Evolutionary conservation across 2,329 filamentous ascomycete genomes (phyloP), one percentile per base, ranked within the genome.

Genomic region (Trichophyton verrucosum): DNA sequence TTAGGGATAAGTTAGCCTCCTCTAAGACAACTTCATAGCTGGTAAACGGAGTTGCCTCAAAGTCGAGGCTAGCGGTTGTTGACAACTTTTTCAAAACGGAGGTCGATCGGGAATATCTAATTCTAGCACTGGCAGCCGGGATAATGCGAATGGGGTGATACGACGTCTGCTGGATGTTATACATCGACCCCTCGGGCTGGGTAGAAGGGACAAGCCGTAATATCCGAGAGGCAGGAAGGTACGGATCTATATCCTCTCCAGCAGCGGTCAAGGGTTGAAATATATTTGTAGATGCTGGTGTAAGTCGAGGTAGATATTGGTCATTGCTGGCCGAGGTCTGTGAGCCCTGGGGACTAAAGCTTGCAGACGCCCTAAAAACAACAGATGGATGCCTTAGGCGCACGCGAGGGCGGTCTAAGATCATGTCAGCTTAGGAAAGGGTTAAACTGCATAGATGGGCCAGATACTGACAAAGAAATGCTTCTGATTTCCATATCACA

Each of bases 281-380:
- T 15, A 85, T 74, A 63, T 85, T 85, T 8, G 78, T 72, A 0
- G 82, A 80, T n/a, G 80, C 75, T 4, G 81, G 80, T n/a, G 81
- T 73, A 53, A 78, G 74, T 56, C 79, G 78, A 15, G 79, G 76
- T 5, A 85, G 74, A 65, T 82, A 82, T 56, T 80, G 77, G 64
- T 81, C 77, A 38, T 78, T 74, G 20, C 71, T 65, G 30, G 71
- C 70, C 61, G 69, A 68, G 58, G 72, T 70, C n/a, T 71, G 66
- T 36, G 65, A 69, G 57, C 77, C 74, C 1, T 75, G 68, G 1
- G 77, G 76, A 61, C 75, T 78, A 36, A 80, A 68, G 57, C 72
- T 77, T 20, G 75, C 74, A 20, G 74, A 76, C 24, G 77, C 75
- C 36, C 78, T 77, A 65, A 85, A 82, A 56, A 82, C 76, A 27